phyloP scores from a whole-genome alignment of 1,284 basidiomycete species.

The Schizopora paradoxa region DNA sequence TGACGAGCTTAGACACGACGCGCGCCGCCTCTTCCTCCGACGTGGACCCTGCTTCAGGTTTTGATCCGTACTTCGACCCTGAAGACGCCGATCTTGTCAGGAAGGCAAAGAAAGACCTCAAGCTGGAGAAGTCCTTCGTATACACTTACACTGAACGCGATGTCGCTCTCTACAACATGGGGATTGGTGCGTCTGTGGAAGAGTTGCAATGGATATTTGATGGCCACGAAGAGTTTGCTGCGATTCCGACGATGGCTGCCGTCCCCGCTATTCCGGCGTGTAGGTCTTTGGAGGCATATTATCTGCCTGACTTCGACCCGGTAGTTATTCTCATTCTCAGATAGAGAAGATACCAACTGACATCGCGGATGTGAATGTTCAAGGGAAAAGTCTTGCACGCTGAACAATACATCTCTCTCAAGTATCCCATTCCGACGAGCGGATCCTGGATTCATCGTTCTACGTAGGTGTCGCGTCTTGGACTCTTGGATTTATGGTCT shows the following conservation, averaged over 20 bases:
- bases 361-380: no score
- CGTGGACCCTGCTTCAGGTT: no score
- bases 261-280: slow-evolving; percentile 86
- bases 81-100: slow-evolving; percentile 84
- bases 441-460: slow-evolving; percentile 79
- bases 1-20: no score
- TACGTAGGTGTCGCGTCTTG: slow-evolving; percentile 38
- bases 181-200: slow-evolving; percentile 90
- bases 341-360: background rate
- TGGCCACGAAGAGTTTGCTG: slow-evolving; percentile 80
- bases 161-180: slow-evolving; percentile 93
- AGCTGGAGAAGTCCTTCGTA: slow-evolving; percentile 46
- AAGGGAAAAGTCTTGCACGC: slow-evolving; percentile 96
- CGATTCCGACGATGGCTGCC: slow-evolving; percentile 92
- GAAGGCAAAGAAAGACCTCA: slow-evolving; percentile 80
- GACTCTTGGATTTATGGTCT: background rate
- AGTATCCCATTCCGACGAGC: slow-evolving; percentile 81
- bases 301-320: slow-evolving; percentile 93
- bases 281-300: slow-evolving; percentile 67
- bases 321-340: slow-evolving; percentile 36
- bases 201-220: slow-evolving; percentile 93
- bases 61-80: slow-evolving; percentile 61
- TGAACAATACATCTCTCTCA: slow-evolving; percentile 92
- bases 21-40: no score
- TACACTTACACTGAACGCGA: slow-evolving; percentile 86